Evolutionary conservation across 2,329 filamentous ascomycete genomes (phyloP), one percentile per base, ranked within the genome.

Genomic region (Colletotrichum truncatum): DNA sequence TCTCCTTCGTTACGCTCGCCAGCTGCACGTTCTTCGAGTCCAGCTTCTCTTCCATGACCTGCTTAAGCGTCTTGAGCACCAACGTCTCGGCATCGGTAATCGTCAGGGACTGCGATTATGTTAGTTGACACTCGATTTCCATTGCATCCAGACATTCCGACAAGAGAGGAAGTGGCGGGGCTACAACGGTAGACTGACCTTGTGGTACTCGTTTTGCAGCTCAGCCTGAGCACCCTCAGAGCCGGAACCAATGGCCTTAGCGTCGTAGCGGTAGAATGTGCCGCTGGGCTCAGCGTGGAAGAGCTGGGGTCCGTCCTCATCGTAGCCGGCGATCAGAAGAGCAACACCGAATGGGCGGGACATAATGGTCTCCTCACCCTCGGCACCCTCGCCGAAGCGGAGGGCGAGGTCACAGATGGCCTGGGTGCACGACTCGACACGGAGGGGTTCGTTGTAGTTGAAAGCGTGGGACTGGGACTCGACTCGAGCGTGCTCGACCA

Each of bases 1-100:
- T 95, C 71, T 98, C 95, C 86, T 94, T 97, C 68, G 96, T 99
- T 63, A 99, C 96, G 77, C 95, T 98, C 57, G 96, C 96, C 72
- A 99, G 82, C 84, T 99, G 96, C 70, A 99, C 96, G 77, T 99
- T 99, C 89, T 99, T 99, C 69, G 94, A 88, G 78, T 99, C 96
- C 67, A 99, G 87, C 85, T 99, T 99, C 89, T 99, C 96, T 83
- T 99, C 96, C 96, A 99, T 99, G 72, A 99, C 96, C 83, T 99
- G 96, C 87, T 98, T 99, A 78, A 99, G 81, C 36, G 96, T 99
- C 89, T 98, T 98, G 75, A 99, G 85, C 54, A 97, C 94, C 70
- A 99, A 84, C 4, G 94, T 96, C 84, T 99, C 96, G 64, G 96
- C 96, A 77, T 99, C 96, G 62, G 87, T 84, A 68, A 99, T 90